Conservation (phyloP, 2,329 filamentous ascomycete species). For the Pseudodiploospora longispora region DNA sequence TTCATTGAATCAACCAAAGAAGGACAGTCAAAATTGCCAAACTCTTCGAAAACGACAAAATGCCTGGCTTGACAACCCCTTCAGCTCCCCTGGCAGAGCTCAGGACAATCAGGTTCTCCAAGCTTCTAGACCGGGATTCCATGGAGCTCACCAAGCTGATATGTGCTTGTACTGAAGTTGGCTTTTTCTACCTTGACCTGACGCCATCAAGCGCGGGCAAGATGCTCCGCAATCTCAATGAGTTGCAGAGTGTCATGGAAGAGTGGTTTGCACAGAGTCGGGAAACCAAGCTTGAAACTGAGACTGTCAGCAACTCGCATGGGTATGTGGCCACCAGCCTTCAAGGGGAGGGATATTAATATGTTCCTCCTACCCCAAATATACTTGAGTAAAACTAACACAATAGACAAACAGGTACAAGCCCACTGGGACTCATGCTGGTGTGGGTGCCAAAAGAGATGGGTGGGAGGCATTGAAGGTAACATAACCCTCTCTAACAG, state of each 20-base stretch:
- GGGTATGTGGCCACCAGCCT: neutral
- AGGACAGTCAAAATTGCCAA: no score
- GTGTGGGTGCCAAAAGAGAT: neutral
- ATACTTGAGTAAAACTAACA: neutral
- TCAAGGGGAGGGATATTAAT: neutral
- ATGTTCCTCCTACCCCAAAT: neutral
- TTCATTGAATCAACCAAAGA: no score
- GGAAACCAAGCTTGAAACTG: neutral
- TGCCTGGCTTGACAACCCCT: no score
- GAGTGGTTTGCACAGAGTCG: neutral
- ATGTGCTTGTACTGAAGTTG: neutral
- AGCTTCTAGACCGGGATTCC: slow-evolving; percentile 1
- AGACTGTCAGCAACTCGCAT: neutral
- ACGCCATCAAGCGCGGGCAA: neutral
- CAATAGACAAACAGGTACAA: slow-evolving; percentile 1
- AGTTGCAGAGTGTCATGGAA: neutral
- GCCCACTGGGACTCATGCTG: slow-evolving; percentile 1
- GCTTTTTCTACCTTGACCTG: slow-evolving; percentile 6
- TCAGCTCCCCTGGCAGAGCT: neutral
- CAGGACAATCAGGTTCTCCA: slow-evolving; percentile 1
- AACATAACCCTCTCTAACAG: neutral
- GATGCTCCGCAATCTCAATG: neutral
- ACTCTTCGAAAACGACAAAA: no score
- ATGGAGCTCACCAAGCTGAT: slow-evolving; percentile 1
- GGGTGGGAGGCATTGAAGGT: slow-evolving; percentile 4